These are phyloP conservation scores for Rhododendron simsii DNA, from an alignment of 148 eudicot genomes.

Conservation along the genomic window DNA sequence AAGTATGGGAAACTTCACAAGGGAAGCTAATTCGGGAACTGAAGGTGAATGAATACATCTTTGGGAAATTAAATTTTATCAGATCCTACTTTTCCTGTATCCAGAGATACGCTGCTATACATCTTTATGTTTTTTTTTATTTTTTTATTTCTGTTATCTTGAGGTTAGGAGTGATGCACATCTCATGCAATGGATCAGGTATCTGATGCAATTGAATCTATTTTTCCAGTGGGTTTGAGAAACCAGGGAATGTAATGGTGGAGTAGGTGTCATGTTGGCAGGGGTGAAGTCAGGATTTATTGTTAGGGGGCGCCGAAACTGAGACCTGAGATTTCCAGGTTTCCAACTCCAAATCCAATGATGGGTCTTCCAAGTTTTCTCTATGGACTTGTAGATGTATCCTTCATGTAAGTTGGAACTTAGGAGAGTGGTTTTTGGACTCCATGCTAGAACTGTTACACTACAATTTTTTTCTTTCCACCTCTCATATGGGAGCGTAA, in stretches of 20 bases:
- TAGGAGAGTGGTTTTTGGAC: neutral
- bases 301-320: neutral
- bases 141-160: neutral
- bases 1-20: slow-evolving; percentile 87
- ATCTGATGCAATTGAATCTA: neutral
- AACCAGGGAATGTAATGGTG: neutral
- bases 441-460: neutral
- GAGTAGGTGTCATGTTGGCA: neutral
- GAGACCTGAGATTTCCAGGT: neutral
- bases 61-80: neutral
- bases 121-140: neutral
- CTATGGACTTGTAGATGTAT: neutral
- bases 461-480: neutral
- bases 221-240: neutral
- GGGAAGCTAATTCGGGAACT: slow-evolving; percentile 90
- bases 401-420: neutral
- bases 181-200: neutral
- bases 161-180: neutral
- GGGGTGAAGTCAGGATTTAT: neutral
- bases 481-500: neutral
- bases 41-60: slow-evolving; percentile 46
- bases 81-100: neutral
- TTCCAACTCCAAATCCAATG: neutral
- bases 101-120: neutral
- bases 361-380: neutral